Evolutionary conservation across 441 rosid species (phyloP).

Genomic region (Iberis amara): DNA sequence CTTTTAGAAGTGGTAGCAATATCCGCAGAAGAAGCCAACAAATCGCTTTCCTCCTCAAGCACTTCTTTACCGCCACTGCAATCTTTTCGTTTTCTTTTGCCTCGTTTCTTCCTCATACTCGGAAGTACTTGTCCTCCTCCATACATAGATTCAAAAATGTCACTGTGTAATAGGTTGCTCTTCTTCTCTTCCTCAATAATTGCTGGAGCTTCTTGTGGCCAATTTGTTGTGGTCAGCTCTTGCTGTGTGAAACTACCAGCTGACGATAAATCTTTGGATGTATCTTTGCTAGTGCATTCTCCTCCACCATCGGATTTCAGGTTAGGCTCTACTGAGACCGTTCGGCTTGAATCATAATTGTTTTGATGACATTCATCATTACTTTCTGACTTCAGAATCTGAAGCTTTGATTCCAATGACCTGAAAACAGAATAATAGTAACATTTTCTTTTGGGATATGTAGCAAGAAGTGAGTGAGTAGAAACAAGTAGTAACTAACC

Average conservation of each 20-base stretch:
- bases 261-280: slow-evolving; percentile 62
- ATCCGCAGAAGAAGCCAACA: slow-evolving; percentile 40
- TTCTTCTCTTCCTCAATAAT: slow-evolving; percentile 31
- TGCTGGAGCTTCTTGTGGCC: slow-evolving; percentile 49
- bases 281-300: slow-evolving; percentile 54
- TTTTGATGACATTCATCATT: slow-evolving; percentile 31
- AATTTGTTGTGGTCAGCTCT: slow-evolving; percentile 36
- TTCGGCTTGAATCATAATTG: slow-evolving; percentile 55
- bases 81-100: slow-evolving; percentile 78
- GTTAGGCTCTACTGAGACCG: slow-evolving; percentile 48
- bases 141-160: slow-evolving; percentile 34
- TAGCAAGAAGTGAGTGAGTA: not conserved
- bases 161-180: slow-evolving; percentile 22
- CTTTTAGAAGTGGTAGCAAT: slow-evolving; percentile 34
- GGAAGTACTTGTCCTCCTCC: slow-evolving; percentile 39
- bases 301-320: slow-evolving; percentile 44
- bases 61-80: slow-evolving; percentile 42
- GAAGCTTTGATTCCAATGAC: slow-evolving; percentile 77
- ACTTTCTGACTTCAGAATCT: slow-evolving; percentile 54
- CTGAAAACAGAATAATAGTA: slow-evolving; percentile 33
- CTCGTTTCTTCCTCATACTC: slow-evolving; percentile 58
- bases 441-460: not conserved
- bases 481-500: slow-evolving; percentile 43
- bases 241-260: slow-evolving; percentile 82
- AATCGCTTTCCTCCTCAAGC: slow-evolving; percentile 65